Percentiles rank a stretch among this genome's conserved stretches.
Evolutionary conservation across 352 stramenopile genomes (phyloP).

Genomic region (Pythium chondricola): DNA sequence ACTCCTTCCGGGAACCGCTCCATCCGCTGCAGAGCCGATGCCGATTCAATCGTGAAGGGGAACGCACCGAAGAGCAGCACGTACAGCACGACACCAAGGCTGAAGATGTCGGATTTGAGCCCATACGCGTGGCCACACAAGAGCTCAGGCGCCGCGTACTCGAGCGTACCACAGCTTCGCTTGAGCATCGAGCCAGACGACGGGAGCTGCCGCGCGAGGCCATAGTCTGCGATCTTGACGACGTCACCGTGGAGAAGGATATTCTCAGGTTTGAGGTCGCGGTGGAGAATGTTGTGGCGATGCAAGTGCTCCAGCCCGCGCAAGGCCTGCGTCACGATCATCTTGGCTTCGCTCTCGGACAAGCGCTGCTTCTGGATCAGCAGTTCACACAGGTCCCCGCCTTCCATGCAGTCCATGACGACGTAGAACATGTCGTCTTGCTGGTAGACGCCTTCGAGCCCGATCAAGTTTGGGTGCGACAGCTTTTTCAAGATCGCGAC

Average conservation of each 20-base stretch:
- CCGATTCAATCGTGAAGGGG: constrained; percentile 71
- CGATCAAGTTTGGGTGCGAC: constrained; percentile 62
- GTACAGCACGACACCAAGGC: constrained; percentile 71
- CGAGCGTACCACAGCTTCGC: constrained; percentile 62
- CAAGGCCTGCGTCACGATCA: constrained; percentile 59
- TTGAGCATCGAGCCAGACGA: constrained; percentile 43
- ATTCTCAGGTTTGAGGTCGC: constrained; percentile 81
- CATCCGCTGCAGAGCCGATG: constrained; percentile 53
- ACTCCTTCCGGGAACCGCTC: constrained; percentile 52
- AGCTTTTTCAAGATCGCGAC: constrained; percentile 55
- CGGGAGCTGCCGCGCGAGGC: constrained; percentile 60
- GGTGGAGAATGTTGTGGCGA: constrained; percentile 52
- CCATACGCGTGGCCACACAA: constrained; percentile 59
- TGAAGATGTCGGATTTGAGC: constrained; percentile 76
- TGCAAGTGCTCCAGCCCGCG: constrained; percentile 62
- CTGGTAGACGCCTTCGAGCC: constrained; percentile 60
- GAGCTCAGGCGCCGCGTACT: constrained; percentile 76
- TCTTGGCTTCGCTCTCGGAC: constrained; percentile 37
- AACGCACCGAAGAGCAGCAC: constrained; percentile 76
- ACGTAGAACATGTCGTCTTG: constrained; percentile 74
- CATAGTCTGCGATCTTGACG: constrained; percentile 78
- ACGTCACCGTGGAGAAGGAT: constrained; percentile 64
- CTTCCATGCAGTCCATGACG: constrained; percentile 77
- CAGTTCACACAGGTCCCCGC: constrained; percentile 69
- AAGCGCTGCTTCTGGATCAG: constrained; percentile 63